Evolutionary conservation across 2,329 filamentous ascomycete genomes (phyloP).

Genomic region (Aureobasidium melanogenum): DNA sequence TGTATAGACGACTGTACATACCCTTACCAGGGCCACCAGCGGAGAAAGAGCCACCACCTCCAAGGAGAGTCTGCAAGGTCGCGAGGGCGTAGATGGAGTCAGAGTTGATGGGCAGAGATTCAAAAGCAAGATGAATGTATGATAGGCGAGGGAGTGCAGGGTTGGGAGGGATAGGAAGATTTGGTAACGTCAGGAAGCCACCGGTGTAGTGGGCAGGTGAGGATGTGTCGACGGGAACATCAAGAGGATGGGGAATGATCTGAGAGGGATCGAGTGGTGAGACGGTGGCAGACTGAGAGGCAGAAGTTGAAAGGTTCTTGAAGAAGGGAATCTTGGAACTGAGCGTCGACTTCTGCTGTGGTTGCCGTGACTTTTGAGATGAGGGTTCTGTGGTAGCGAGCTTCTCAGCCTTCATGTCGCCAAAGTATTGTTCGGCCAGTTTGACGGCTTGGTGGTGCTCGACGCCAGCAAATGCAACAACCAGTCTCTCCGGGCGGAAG

Average conservation of each 20-base stretch:
- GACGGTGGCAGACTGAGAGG: slow-evolving; percentile 53
- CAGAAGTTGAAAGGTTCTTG: slow-evolving; percentile 76
- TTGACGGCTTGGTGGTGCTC: slow-evolving; percentile 70
- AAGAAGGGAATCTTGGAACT: slow-evolving; percentile 82
- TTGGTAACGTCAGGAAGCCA: slow-evolving; percentile 78
- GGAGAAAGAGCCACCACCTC: slow-evolving; percentile 91
- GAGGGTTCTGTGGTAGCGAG: slow-evolving; percentile 11
- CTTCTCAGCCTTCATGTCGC: slow-evolving; percentile 60
- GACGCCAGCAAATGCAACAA: slow-evolving; percentile 90
- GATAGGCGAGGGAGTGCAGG: slow-evolving; percentile 73
- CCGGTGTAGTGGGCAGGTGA: slow-evolving; percentile 78
- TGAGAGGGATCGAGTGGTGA: slow-evolving; percentile 41
- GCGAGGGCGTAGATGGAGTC: slow-evolving; percentile 94
- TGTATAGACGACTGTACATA: slow-evolving; percentile 98
- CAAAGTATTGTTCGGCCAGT: slow-evolving; percentile 78
- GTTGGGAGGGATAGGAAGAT: slow-evolving; percentile 67
- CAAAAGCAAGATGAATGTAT: slow-evolving; percentile 92
- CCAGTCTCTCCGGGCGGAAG: slow-evolving; percentile 82
- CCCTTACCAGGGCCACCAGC: slow-evolving; percentile 95
- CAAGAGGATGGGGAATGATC: slow-evolving; percentile 33
- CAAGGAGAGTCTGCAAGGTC: slow-evolving; percentile 88
- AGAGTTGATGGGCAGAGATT: slow-evolving; percentile 82
- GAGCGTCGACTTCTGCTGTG: slow-evolving; percentile 54
- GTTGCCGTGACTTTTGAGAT: slow-evolving; percentile 26
- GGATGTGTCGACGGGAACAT: slow-evolving; percentile 47